Evolutionary conservation across 192 early-diverging fungal genomes (phyloP), one percentile per base, ranked within the genome.

Genomic region (Lunasporangiospora selenospora): DNA sequence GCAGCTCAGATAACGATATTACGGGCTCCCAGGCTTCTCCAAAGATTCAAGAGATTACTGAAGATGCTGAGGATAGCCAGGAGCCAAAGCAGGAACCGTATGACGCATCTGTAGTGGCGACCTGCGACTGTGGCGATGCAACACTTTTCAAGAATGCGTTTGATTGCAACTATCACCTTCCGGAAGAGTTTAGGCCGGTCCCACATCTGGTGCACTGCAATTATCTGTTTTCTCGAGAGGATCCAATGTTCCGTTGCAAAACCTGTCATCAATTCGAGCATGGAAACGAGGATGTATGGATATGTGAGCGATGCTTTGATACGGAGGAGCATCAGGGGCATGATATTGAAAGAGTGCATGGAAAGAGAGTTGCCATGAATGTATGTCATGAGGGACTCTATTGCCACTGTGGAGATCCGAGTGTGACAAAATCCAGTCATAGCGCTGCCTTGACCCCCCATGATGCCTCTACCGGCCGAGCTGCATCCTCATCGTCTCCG

Each of bases 101-200:
- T 38, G 15, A 32, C 5, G 6, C 49, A 33, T 31, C 23, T 2
- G 9, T 7, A 33, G 6, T 21, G 1, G 10, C 23, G 52, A 53
- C 58, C 3, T 70, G 66, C 16, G 66, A 61, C 10, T 71, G 67
- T 62, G 67, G 67, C 2, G 67, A 71, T 30, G 40, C 53, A 4
- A 21, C 18, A 1, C 23, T 71, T 53, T 71, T 62, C 34, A 71
- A 51, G 47, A 52, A 45, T 15, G 40, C 41, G 6, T 62, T 57
- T 21, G 59, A 71, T 32, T 71, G 67, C 13, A 71, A 34, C 40
- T 62, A 62, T 27, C 67, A 71, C 36, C 38, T 71, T 2, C 67
- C 59, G 37, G 38, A 62, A 21, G 58, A 41, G 4, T 71, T 56
- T 31, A 52, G 67, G 8, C 67, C 67, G 0, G 59, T 62, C n/a